Percentiles rank a stretch among this genome's conserved stretches.
phyloP scores from a whole-genome alignment of 768 basidiomycete genomes.

The Trametes sanguinea region DNA sequence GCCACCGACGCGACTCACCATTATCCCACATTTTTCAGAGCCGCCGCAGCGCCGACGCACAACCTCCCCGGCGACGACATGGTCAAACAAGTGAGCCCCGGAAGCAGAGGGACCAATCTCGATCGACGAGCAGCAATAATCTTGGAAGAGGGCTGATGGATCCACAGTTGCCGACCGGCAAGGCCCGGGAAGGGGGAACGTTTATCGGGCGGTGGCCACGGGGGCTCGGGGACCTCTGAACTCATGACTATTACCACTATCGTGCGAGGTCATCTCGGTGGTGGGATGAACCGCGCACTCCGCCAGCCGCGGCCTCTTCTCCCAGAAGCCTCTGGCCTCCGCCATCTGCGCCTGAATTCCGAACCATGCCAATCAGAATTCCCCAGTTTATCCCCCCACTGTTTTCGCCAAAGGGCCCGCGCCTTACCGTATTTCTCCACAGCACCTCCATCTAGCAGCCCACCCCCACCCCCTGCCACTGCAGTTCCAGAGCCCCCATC shows the following conservation, averaged over 20 bases:
- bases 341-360: conserved; percentile 14
- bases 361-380: conserved; percentile 19
- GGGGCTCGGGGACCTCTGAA: background rate
- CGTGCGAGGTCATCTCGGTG: conserved; percentile 8
- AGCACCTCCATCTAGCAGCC: background rate
- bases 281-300: conserved; percentile 11
- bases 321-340: background rate
- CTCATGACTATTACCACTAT: conserved; percentile 4
- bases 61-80: background rate
- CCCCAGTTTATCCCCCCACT: conserved; percentile 11
- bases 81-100: background rate
- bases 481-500: background rate
- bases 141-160: background rate
- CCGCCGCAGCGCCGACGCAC: background rate
- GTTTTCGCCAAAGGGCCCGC: conserved; percentile 8
- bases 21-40: background rate
- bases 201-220: background rate
- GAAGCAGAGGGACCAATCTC: background rate
- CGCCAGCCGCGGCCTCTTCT: conserved; percentile 7
- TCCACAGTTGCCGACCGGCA: conserved; percentile 15
- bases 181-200: conserved; percentile 9
- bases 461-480: background rate
- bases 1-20: background rate
- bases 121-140: background rate
- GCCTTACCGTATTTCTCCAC: conserved; percentile 7